Evolutionary conservation across 2,329 filamentous ascomycete species (phyloP).

Genomic region (Fusarium udum): DNA sequence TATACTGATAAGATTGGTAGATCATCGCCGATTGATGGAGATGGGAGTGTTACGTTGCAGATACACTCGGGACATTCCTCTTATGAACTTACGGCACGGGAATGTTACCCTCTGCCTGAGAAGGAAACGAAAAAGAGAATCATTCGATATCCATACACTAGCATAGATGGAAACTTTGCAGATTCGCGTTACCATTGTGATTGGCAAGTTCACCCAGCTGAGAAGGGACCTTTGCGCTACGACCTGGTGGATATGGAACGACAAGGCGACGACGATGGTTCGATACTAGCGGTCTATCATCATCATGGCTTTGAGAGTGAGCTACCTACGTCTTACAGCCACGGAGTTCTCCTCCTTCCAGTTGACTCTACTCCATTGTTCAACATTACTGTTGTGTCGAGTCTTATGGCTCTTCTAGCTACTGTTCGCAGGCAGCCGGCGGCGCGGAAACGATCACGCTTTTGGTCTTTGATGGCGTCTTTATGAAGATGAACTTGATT

Average conservation of each 20-base stretch:
- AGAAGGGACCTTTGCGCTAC: conserved; percentile 2
- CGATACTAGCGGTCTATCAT: conserved; percentile 3
- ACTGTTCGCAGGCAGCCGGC: not conserved
- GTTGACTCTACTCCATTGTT: not conserved
- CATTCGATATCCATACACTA: not conserved
- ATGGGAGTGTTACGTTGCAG: not conserved
- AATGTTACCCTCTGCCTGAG: not conserved
- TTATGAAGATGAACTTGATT: not conserved
- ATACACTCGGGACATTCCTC: not conserved
- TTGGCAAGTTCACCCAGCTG: not conserved
- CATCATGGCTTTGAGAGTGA: conserved; percentile 11
- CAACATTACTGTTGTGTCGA: not conserved
- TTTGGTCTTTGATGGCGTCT: not conserved
- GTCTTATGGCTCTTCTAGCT: not conserved
- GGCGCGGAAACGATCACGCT: not conserved
- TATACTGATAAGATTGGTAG: not conserved
- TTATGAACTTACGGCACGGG: not conserved
- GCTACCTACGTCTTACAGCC: not conserved
- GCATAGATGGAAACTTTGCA: accelerated
- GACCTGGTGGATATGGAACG: not conserved
- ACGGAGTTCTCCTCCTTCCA: not conserved
- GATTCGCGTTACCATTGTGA: accelerated
- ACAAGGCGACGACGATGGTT: accelerated
- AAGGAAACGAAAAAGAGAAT: not conserved
- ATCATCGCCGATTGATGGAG: not conserved